Conservation (phyloP, 306 rosid species). For the Ceratonia siliqua region DNA sequence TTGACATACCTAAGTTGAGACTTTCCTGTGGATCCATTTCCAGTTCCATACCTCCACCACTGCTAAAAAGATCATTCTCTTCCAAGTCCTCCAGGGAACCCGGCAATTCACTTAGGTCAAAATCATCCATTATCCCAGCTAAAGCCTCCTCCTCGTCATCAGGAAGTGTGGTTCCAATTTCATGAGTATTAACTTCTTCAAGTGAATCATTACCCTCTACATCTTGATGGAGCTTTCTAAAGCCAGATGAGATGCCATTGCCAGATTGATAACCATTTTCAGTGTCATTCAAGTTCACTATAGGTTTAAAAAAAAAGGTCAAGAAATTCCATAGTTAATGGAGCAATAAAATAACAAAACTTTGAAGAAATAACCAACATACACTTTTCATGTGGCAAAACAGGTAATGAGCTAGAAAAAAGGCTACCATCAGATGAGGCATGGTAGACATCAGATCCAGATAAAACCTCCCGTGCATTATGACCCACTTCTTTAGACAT, state of each 20-base stretch:
- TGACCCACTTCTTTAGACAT: slow-evolving; percentile 42
- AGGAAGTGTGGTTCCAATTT: slow-evolving; percentile 43
- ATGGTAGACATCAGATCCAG: slow-evolving; percentile 54
- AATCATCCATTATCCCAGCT: slow-evolving; percentile 49
- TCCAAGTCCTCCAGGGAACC: slow-evolving; percentile 57
- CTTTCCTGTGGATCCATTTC: slow-evolving; percentile 52
- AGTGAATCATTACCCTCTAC: slow-evolving; percentile 46
- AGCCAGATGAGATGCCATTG: slow-evolving; percentile 51
- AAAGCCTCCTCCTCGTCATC: slow-evolving; percentile 50
- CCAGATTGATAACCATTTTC: slow-evolving; percentile 45
- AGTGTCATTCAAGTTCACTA: slow-evolving; percentile 64
- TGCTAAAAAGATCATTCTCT: slow-evolving; percentile 60
- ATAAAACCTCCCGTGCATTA: slow-evolving; percentile 48
- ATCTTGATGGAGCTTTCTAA: slow-evolving; percentile 47
- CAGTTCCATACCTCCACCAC: slow-evolving; percentile 77
- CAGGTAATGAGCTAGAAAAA: slow-evolving; percentile 77
- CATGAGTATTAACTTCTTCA: slow-evolving; percentile 47
- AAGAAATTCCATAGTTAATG: slow-evolving; percentile 5
- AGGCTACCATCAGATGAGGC: slow-evolving; percentile 70
- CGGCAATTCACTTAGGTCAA: slow-evolving; percentile 57
- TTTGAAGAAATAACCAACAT: slow-evolving; percentile 23
- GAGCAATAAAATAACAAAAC: slow-evolving; percentile 7
- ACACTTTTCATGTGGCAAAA: slow-evolving; percentile 69
- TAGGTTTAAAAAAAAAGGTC: slow-evolving; percentile 34
- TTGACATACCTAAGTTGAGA: slow-evolving; percentile 42